Conservation (phyloP, 805 yeast species). For the Allodekkera sacchari region DNA sequence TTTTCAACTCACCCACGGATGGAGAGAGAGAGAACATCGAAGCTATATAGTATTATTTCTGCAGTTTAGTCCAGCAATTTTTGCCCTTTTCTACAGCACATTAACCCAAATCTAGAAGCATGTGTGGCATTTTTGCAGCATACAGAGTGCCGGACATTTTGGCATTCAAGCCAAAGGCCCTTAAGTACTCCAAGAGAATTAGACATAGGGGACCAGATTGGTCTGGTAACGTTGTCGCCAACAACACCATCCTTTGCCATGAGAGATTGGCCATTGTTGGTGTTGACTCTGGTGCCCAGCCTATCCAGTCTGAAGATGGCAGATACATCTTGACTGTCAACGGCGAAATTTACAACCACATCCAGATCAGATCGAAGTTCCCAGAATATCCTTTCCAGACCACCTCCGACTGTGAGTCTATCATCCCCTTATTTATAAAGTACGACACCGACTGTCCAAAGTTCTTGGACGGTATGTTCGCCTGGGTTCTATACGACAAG, state of each 20-base stretch:
- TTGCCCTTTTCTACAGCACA: no score
- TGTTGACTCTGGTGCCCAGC: slow-evolving; percentile 96
- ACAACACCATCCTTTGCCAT: slow-evolving; percentile 79
- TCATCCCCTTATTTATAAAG: slow-evolving; percentile 85
- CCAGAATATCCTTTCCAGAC: slow-evolving; percentile 73
- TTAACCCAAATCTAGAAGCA: slow-evolving; percentile 27
- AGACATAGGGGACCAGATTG: slow-evolving; percentile 99
- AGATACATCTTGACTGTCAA: slow-evolving; percentile 75
- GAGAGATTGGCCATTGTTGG: slow-evolving; percentile 98
- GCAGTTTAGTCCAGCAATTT: no score
- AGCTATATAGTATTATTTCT: no score
- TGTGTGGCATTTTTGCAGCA: slow-evolving; percentile 99
- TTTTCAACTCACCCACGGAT: no score
- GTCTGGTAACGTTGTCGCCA: slow-evolving; percentile 81
- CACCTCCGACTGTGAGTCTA: slow-evolving; percentile 93
- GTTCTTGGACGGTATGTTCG: slow-evolving; percentile 95
- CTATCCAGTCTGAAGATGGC: slow-evolving; percentile 76
- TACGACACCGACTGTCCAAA: slow-evolving; percentile 88
- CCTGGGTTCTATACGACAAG: slow-evolving; percentile 85
- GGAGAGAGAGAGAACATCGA: no score
- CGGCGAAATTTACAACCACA: slow-evolving; percentile 98
- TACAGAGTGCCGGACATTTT: slow-evolving; percentile 74
- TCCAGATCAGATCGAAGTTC: slow-evolving; percentile 71
- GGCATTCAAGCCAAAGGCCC: slow-evolving; percentile 76
- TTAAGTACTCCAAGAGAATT: slow-evolving; percentile 83